Evolutionary conservation across 352 stramenopile genomes (phyloP).

Genomic region (Globisporangium okanoganense): DNA sequence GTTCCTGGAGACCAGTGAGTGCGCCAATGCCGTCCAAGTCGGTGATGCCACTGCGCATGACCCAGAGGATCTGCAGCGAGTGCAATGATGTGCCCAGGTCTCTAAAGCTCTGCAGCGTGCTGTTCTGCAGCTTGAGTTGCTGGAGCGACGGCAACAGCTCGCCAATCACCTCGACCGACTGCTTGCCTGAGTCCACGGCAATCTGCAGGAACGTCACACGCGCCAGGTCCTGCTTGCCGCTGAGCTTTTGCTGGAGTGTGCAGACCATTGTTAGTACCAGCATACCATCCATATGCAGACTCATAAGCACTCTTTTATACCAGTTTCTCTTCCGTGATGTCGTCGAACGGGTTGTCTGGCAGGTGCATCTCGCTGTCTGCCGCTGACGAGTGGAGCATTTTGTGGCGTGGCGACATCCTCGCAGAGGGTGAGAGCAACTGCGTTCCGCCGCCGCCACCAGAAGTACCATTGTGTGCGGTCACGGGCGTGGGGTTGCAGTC

Average conservation of each 20-base stretch:
- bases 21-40: conserved; percentile 86
- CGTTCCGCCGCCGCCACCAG: background rate
- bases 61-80: conserved; percentile 57
- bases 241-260: conserved; percentile 47
- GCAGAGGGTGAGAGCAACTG: conserved; percentile 24
- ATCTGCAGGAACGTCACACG: conserved; percentile 57
- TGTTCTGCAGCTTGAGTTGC: conserved; percentile 60
- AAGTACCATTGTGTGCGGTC: conserved; percentile 9
- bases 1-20: conserved; percentile 67
- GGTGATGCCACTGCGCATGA: conserved; percentile 58
- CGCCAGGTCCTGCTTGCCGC: conserved; percentile 53
- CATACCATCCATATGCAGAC: background rate
- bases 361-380: conserved; percentile 21
- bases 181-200: conserved; percentile 66
- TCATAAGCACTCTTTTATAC: conserved; percentile 21
- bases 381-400: background rate
- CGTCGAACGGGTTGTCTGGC: conserved; percentile 70
- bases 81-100: conserved; percentile 81
- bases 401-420: conserved; percentile 4
- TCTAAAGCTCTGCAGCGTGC: conserved; percentile 67
- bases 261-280: background rate
- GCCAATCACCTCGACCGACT: conserved; percentile 79
- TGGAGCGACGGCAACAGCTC: conserved; percentile 73
- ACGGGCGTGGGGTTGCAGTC: conserved; percentile 71
- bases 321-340: conserved; percentile 76